Conservation (phyloP, 768 basidiomycete genomes). For the Collybiopsis luxurians region DNA sequence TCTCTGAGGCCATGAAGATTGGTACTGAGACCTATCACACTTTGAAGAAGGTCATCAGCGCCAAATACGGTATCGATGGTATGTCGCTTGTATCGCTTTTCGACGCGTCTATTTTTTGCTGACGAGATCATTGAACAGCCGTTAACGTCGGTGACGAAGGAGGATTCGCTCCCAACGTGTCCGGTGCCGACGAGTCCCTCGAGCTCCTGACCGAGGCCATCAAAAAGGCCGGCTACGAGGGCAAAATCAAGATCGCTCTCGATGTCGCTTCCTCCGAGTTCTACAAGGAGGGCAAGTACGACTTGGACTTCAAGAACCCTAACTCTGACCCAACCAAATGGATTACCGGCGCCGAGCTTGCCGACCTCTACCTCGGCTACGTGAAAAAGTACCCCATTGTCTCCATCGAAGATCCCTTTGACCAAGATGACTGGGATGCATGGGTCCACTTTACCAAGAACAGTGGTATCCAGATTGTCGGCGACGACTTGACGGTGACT, state of each 20-base stretch:
- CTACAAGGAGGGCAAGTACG: constrained; percentile 99
- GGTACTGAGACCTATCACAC: constrained; percentile 98
- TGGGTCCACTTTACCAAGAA: constrained; percentile 89
- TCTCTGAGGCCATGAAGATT: constrained; percentile 98
- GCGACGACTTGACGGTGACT: constrained; percentile 97
- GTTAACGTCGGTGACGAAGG: constrained; percentile 99
- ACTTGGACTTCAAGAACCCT: constrained; percentile 99
- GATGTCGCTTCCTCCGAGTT: constrained; percentile 99
- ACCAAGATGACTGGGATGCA: constrained; percentile 99
- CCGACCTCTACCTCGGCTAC: constrained; percentile 84
- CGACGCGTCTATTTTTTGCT: constrained; percentile 11
- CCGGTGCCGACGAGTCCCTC: constrained; percentile 94
- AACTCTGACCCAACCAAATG: constrained; percentile 97
- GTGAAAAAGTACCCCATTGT: constrained; percentile 94
- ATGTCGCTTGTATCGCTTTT: constrained; percentile 21
- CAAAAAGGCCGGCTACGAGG: constrained; percentile 96
- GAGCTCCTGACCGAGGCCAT: constrained; percentile 96
- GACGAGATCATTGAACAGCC: constrained; percentile 44
- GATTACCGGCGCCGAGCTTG: constrained; percentile 91
- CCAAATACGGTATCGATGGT: constrained; percentile 99
- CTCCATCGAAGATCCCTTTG: constrained; percentile 97
- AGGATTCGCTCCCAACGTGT: constrained; percentile 98
- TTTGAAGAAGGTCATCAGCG: constrained; percentile 98
- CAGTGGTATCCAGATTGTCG: constrained; percentile 85
- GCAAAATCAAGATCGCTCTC: constrained; percentile 97